Percentiles rank a stretch among this genome's conserved stretches.
phyloP scores from a whole-genome alignment of 176 grass and related monocot genomes.

The Oryza coarctata region DNA sequence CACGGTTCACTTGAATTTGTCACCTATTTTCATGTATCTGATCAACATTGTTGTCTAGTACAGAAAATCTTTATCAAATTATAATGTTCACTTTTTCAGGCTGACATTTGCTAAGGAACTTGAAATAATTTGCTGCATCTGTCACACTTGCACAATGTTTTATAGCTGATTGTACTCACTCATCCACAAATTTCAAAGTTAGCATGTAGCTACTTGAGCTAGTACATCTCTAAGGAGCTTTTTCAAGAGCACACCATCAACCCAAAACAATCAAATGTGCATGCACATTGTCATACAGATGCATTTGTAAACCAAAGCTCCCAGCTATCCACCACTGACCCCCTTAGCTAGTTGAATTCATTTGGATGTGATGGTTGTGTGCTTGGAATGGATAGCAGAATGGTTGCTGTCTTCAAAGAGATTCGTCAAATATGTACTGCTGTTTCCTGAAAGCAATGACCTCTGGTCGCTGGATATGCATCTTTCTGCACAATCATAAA shows the following conservation, averaged over 20 bases:
- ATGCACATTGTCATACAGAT: not conserved
- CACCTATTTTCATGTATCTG: not conserved
- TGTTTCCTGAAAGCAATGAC: not conserved
- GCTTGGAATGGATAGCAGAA: not conserved
- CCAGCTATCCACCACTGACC: not conserved
- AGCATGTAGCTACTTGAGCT: not conserved
- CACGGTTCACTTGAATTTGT: not conserved
- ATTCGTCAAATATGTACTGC: not conserved
- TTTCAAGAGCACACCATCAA: not conserved
- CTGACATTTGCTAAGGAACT: not conserved
- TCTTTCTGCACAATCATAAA: not conserved
- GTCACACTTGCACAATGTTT: not conserved
- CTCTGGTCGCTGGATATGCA: not conserved
- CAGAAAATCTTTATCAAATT: not conserved
- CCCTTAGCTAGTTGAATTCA: not conserved
- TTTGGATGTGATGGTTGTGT: conserved; percentile 3
- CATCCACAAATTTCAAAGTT: not conserved
- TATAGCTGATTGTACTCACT: not conserved
- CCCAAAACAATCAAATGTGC: not conserved
- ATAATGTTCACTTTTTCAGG: not conserved
- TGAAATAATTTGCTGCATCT: not conserved
- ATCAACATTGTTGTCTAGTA: not conserved
- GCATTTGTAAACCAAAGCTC: not conserved
- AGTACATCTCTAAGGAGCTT: not conserved
- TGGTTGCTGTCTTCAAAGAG: not conserved